Evolutionary conservation across 1,284 basidiomycete genomes (phyloP).

Genomic region (Cryptococcus hybrid): DNA sequence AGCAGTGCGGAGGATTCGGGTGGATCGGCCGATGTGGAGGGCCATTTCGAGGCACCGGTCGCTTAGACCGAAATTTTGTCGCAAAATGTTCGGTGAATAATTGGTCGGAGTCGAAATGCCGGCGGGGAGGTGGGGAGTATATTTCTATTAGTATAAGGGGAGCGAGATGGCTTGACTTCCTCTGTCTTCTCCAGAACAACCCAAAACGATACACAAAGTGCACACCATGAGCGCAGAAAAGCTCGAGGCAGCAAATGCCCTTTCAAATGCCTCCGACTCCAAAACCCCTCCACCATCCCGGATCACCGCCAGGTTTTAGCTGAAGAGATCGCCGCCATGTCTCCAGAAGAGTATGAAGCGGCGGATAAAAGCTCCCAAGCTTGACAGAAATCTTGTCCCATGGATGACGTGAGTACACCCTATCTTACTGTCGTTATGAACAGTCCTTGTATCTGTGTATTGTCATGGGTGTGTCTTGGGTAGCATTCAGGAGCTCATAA

Average conservation of each 20-base stretch:
- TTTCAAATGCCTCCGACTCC: too few species aligned
- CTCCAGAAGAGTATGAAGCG: conserved; percentile 34
- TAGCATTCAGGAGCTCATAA: neutral
- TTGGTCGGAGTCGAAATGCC: neutral
- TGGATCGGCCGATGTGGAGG: conserved; percentile 3
- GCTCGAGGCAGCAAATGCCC: neutral
- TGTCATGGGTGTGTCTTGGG: neutral
- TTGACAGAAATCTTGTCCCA: conserved; percentile 45
- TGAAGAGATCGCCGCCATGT: conserved; percentile 29
- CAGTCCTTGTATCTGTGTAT: conserved; percentile 8
- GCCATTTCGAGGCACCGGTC: too few species aligned
- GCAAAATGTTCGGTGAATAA: too few species aligned
- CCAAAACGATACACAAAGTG: neutral
- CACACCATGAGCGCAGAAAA: conserved; percentile 9
- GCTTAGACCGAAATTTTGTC: neutral
- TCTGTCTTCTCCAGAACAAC: neutral
- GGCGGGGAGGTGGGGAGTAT: neutral
- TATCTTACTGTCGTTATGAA: neutral
- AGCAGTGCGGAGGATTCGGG: too few species aligned
- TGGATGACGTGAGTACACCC: conserved; percentile 50
- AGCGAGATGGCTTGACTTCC: neutral
- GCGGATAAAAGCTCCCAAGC: conserved; percentile 46
- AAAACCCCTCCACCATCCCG: conserved; percentile 14
- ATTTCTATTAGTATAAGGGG: neutral
- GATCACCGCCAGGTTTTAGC: conserved; percentile 18